Evolutionary conservation across 257 asterid species (phyloP).

Genomic region (Oldenlandia corymbosa): DNA sequence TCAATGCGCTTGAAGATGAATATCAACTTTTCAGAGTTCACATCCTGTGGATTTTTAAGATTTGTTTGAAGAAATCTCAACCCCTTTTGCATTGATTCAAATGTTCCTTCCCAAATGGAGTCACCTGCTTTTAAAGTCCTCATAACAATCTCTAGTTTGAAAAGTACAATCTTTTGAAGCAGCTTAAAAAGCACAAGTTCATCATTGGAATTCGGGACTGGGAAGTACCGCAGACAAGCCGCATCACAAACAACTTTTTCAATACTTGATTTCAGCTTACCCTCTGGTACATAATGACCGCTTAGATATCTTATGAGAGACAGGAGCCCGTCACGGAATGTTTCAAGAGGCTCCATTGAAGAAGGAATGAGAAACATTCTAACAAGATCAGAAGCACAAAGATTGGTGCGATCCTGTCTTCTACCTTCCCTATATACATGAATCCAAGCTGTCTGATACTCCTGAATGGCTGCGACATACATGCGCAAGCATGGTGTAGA

Average conservation of each 20-base stretch:
- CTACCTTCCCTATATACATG: too few species aligned
- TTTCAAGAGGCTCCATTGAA: background rate
- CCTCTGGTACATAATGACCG: too few species aligned
- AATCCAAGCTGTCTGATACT: too few species aligned
- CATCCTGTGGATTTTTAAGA: background rate
- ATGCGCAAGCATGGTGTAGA: background rate
- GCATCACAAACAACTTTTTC: background rate
- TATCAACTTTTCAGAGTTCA: background rate
- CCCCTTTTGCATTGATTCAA: background rate
- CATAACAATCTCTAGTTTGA: background rate
- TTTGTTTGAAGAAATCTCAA: background rate
- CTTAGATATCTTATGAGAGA: background rate
- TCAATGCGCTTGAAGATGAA: background rate
- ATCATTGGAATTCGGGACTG: too few species aligned
- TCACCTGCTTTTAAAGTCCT: too few species aligned
- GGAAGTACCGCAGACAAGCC: background rate
- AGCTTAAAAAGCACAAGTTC: background rate
- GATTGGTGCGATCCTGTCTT: background rate
- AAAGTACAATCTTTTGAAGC: background rate
- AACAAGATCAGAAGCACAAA: too few species aligned
- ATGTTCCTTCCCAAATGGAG: background rate
- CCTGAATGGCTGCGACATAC: background rate
- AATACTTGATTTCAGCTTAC: background rate
- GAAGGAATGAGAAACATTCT: background rate
- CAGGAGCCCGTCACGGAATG: background rate